A percentile compares a stretch with the other conserved stretches of the same genome.
Evolutionary conservation across 257 asterid species (phyloP).

Genomic region (Ehretia macrophylla): DNA sequence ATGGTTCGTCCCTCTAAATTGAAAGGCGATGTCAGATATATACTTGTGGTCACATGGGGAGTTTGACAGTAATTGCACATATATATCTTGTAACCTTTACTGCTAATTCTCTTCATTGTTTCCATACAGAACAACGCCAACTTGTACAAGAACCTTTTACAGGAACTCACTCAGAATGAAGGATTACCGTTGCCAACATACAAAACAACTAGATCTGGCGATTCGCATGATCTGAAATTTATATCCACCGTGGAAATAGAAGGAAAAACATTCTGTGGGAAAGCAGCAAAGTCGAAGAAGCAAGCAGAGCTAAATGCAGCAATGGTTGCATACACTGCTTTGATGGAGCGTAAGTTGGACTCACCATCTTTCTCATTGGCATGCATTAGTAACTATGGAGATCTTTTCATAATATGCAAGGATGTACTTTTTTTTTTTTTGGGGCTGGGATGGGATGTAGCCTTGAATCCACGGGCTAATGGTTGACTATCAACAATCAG

Average conservation of each 20-base stretch:
- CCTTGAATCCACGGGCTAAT: not conserved
- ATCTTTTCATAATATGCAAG: slow-evolving; percentile 1
- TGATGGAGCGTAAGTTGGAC: slow-evolving; percentile 28
- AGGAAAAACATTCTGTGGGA: slow-evolving; percentile 37
- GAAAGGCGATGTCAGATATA: too few relatives aligned
- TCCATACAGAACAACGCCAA: slow-evolving; percentile 19
- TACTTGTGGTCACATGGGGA: too few relatives aligned
- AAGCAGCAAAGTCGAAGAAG: slow-evolving; percentile 33
- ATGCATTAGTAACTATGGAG: not conserved
- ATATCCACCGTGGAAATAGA: slow-evolving; percentile 37
- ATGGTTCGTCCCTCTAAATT: too few relatives aligned
- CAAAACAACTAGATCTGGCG: slow-evolving; percentile 20
- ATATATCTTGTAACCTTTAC: not conserved
- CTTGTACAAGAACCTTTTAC: slow-evolving; percentile 40
- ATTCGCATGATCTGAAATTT: slow-evolving; percentile 19
- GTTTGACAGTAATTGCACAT: not conserved
- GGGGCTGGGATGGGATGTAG: too few relatives aligned
- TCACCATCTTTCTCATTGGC: not conserved
- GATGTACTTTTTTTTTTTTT: too few relatives aligned
- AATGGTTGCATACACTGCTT: slow-evolving; percentile 38
- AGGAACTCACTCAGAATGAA: slow-evolving; percentile 24
- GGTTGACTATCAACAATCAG: not conserved
- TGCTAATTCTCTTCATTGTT: slow-evolving; percentile 3
- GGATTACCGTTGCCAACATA: slow-evolving; percentile 31
- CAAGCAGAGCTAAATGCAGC: slow-evolving; percentile 51